phyloP scores from a whole-genome alignment of 495 filamentous ascomycete genomes.

The Hypomontagnella monticulosa region DNA sequence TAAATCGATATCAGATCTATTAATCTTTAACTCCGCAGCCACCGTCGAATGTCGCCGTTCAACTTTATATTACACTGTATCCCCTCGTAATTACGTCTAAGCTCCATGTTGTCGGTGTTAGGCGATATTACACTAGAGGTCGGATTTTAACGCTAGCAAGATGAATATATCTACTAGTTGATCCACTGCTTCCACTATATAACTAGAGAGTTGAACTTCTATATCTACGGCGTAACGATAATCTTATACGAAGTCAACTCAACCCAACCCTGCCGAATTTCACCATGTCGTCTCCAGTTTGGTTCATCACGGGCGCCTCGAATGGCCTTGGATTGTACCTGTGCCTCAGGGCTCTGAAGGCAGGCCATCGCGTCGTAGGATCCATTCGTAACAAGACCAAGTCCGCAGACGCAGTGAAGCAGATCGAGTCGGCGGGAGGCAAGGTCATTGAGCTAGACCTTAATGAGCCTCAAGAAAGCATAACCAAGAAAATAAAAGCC shows the following conservation, averaged over 20 bases:
- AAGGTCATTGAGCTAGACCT: constrained; percentile 54
- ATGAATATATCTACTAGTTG: too few species aligned
- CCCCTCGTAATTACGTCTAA: constrained; percentile 19
- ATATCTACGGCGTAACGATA: too few species aligned
- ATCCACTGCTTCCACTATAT: too few species aligned
- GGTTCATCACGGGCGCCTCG: constrained; percentile 64
- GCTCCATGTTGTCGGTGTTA: constrained; percentile 10
- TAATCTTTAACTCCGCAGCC: not conserved
- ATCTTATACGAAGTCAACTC: not conserved
- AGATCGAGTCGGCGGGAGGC: constrained; percentile 41
- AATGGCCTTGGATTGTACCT: constrained; percentile 62
- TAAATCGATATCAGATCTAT: not conserved
- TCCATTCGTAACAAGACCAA: constrained; percentile 53
- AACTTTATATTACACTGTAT: not conserved
- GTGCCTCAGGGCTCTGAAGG: constrained; percentile 52
- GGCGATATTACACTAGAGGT: constrained; percentile 3
- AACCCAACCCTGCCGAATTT: not conserved
- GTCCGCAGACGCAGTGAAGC: constrained; percentile 20
- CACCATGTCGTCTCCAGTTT: constrained; percentile 41
- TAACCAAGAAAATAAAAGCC: constrained; percentile 47
- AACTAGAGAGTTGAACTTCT: too few species aligned
- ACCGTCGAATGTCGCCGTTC: not conserved
- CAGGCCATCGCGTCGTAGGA: constrained; percentile 56
- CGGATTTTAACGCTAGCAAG: constrained; percentile 1
- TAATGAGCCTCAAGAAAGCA: constrained; percentile 45